Base-by-base conservation (phyloP, 345 rosid genomes). In the Aegle marmelos region DNA sequence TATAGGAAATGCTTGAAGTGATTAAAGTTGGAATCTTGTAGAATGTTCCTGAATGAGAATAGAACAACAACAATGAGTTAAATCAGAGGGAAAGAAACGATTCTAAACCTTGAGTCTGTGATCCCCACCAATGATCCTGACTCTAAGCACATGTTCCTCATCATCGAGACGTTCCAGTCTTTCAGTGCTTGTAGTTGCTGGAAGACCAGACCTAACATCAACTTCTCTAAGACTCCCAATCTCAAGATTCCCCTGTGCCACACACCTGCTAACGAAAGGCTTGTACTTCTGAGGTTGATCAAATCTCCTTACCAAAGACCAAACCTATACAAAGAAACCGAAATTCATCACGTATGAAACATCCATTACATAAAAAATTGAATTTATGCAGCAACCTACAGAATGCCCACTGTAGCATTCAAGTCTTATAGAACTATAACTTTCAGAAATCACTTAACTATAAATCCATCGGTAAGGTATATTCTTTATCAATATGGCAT, bases 211-310 rank as follows among this genome's bases (percentile, higher is more conserved):
- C 83, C 85, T 93, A 7, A 93, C 95, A 85, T 91, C 90, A 16
- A 93, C 94, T 79, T 93, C 94, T 76, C 94, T 90, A 7, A 91
- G 93, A 58, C 94, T 93, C 50, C 97, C 97, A 77, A 91, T 91
- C 85, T 92, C 92, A 54, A 88, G 80, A 71, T 89, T 87, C 25
- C 95, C 97, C 75, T 89, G 87, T 75, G 82, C 86, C 41, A 90
- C 87, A 70, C 97, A 93, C 80, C 93, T 83, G 81, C 93, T 90
- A 13, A 93, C 79, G 24, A 93, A 93, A 8, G 95, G 97, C 76
- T 93, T 93, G 79, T 93, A 93, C 70, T 82, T 90, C 85, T 93
- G 97, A 2, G 97, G 97, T 82, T 93, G 88, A 50, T 91, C 97
- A 21, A 93, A 93, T 81, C 94, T 88, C 85, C 97, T 90, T 72